Percentiles rank a stretch among this genome's conserved stretches.
phyloP scores from a whole-genome alignment of 495 filamentous ascomycete genomes.

The Massariosphaeria phaeospora region DNA sequence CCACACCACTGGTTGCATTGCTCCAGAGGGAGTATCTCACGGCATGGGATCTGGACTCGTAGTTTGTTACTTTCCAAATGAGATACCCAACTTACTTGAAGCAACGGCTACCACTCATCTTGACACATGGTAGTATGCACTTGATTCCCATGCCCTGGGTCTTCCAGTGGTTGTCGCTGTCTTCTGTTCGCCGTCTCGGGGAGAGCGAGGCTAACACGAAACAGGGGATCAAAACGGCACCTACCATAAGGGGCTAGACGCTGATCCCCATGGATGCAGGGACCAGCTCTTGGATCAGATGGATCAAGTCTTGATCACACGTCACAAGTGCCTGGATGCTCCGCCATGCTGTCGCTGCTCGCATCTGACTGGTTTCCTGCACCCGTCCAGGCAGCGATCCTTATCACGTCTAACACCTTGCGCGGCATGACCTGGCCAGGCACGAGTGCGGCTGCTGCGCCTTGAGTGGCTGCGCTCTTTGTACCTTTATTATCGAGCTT shows the following conservation, averaged over 20 bases:
- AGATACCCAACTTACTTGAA: too few species aligned
- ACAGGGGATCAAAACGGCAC: too few species aligned
- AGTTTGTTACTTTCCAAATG: too few species aligned
- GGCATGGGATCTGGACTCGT: too few species aligned
- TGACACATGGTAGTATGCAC: too few species aligned
- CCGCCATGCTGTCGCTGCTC: background rate
- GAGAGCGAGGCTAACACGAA: background rate
- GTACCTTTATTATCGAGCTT: constrained; percentile 3
- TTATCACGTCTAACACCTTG: constrained; percentile 24
- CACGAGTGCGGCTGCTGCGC: constrained; percentile 20
- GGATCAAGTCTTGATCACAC: background rate
- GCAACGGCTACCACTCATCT: too few species aligned
- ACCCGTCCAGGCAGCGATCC: constrained; percentile 23
- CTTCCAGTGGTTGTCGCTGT: too few species aligned
- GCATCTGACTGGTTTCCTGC: constrained; percentile 18
- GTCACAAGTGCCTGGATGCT: constrained; percentile 19
- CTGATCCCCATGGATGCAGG: constrained; percentile 11
- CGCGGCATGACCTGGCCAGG: constrained; percentile 11
- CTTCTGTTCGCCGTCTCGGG: too few species aligned
- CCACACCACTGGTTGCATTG: too few species aligned
- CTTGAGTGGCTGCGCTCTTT: constrained; percentile 20
- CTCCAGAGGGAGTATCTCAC: too few species aligned
- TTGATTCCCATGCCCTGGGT: too few species aligned
- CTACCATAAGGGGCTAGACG: background rate
- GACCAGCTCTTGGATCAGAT: too few species aligned